Evolutionary conservation across 805 yeast species (phyloP), one percentile per base, ranked within the genome.

Genomic region (Alloascoidea africana): DNA sequence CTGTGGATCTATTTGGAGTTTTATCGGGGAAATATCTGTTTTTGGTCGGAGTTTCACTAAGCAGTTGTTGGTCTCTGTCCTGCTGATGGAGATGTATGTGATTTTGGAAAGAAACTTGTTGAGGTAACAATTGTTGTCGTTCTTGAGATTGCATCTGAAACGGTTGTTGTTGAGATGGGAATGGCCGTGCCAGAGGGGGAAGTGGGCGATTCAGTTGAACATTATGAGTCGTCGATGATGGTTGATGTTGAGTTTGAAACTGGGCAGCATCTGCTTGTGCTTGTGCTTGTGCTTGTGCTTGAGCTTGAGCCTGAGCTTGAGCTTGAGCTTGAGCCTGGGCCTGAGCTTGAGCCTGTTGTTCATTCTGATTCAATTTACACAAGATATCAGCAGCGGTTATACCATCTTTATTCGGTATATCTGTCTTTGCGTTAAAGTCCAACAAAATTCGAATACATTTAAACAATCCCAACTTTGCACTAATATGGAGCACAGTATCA

Each of bases 401-500:
- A 5, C 68, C 65, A 3, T 48, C 47, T 19, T 53, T 55, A 47
- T 70, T 70, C 18, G 56, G 57, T 16, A 68, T 48, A 33, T 58
- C 59, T 2, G 65, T 56, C 32, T 54, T 50, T 2, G 79, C 80
- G 17, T 68, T 63, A 46, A 68, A 60, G 35, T 65, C 59, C 32
- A 67, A 44, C 37, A 75, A 55, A 14, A 60, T 54, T 27, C 59
- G 58, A 17, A 64, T 58, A 18, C 73, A 54, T 23, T 55, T 54
- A 11, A 65, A 53, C 37, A 76, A 69, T 2, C 69, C 68, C 4
- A 70, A 59, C 27, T 73, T 63, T 13, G 74, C 71, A 0, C 94
- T 86, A 34, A 89, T 61, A 49, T 85, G 94, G 36, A 86, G 59
- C 4, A 93, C 83, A 0, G 96, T 84, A 46, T 86, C 84, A 3